phyloP scores from a whole-genome alignment of 2,329 filamentous ascomycete species.

The Purpureocillium takamizusanense region DNA sequence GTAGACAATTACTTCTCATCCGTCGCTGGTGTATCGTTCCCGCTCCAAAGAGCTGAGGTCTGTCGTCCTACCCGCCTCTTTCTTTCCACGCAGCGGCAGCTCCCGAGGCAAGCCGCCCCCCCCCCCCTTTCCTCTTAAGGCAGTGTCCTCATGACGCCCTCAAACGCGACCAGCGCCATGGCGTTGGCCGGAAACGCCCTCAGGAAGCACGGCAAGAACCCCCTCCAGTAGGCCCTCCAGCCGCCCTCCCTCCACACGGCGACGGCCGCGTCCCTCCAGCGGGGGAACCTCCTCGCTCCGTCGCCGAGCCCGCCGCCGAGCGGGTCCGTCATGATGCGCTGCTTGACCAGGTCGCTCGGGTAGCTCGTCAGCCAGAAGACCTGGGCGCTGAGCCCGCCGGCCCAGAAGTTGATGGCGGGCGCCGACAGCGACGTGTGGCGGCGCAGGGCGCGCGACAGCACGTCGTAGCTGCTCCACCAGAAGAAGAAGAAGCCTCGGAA shows the following conservation, averaged over 20 bases:
- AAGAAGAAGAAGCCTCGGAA: constrained; percentile 95
- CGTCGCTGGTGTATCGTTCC: too few relatives aligned
- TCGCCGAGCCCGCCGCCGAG: constrained; percentile 63
- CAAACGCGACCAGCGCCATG: constrained; percentile 86
- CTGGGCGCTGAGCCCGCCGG: constrained; percentile 85
- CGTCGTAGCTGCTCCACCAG: constrained; percentile 95
- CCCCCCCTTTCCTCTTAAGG: constrained; percentile 29
- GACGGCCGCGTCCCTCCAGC: constrained; percentile 72
- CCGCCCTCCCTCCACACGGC: constrained; percentile 72
- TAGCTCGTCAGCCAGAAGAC: constrained; percentile 92
- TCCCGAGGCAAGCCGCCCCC: too few relatives aligned
- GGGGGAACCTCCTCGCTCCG: constrained; percentile 56
- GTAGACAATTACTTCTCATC: too few relatives aligned
- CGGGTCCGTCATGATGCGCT: constrained; percentile 93
- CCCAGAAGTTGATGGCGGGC: constrained; percentile 92
- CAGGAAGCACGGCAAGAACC: constrained; percentile 88
- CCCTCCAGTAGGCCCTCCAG: constrained; percentile 78
- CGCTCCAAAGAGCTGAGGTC: too few relatives aligned
- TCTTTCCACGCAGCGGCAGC: too few relatives aligned
- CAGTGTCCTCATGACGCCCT: constrained; percentile 71
- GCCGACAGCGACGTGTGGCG: constrained; percentile 60
- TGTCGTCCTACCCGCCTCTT: too few relatives aligned
- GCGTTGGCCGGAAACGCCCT: constrained; percentile 94
- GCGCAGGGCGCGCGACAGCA: constrained; percentile 62
- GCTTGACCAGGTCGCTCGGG: constrained; percentile 88